Evolutionary conservation across 768 basidiomycete genomes (phyloP), one percentile per base, ranked within the genome.

Genomic region (Amanita phalloides): DNA sequence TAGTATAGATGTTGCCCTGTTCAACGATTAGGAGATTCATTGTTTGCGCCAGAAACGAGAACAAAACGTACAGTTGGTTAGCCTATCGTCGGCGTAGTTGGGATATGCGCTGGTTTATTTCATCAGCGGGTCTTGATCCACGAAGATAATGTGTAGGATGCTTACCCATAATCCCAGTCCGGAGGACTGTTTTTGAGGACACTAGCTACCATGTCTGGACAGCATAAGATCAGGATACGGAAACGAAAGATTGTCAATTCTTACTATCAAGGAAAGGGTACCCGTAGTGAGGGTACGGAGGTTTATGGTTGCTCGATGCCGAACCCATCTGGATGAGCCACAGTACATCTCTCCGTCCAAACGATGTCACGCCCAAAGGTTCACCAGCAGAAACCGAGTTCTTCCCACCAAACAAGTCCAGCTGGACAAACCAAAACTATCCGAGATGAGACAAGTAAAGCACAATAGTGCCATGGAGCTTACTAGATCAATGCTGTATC

Each of bases 271-370:
- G 58, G 59, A 74, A 77, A 0, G 61, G 59, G 47, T 75, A 66
- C 0, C 74, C 76, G 11, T 54, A 56, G 3, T 58, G 49, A 2
- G 75, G 75, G 53, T 64, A 75, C 0, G 70, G 71, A 2, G 72
- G 69, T 1, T 58, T 49, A 38, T 61, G 61, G 42, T 63, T 66
- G 0, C 53, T 47, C 1, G 70, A 69, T 1, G 71, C 71, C 0
- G 71, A 71, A 53, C 75, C 74, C 56, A 75, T 67, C 55, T 77
- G 74, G 39, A 74, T 67, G 1, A 64, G 68, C 56, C 74, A 71
- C 41, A 71, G 57, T 10, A 69, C 64, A 50, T 60, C 58, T 4
- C 75, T 62, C 45, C 68, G 66, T 3, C 61, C 65, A 57, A 73
- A 77, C 2, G 74, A 66, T 1, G 72, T 72, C 1, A 57, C 67